These are phyloP conservation scores for Leccinum truebloodii DNA, from an alignment of 768 basidiomycete species.

Conservation along the genomic window DNA sequence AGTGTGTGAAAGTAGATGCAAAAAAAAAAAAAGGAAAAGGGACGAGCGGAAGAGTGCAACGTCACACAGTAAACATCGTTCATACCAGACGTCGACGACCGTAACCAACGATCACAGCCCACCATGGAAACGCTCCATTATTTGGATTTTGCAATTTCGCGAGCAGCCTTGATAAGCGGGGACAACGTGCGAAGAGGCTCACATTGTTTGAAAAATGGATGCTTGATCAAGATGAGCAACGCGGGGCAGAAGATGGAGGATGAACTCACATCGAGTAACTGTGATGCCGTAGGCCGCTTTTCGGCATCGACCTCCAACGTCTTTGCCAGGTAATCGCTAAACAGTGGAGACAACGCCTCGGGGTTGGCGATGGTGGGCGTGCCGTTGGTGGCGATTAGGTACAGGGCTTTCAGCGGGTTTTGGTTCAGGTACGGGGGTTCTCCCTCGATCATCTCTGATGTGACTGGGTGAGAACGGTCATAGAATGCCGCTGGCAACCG, in stretches of 20 bases:
- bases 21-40: conserved; percentile 8
- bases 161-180: conserved; percentile 89
- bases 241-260: neutral
- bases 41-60: neutral
- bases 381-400: conserved; percentile 97
- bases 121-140: conserved; percentile 6
- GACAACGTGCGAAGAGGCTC: conserved; percentile 86
- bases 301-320: conserved; percentile 94
- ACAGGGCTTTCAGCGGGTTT: conserved; percentile 94
- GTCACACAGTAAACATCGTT: conserved; percentile 16
- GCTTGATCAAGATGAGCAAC: conserved; percentile 43
- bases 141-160: conserved; percentile 77
- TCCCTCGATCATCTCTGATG: conserved; percentile 94
- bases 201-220: conserved; percentile 84
- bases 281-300: conserved; percentile 84
- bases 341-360: conserved; percentile 68
- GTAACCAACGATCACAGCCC: neutral
- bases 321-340: conserved; percentile 87
- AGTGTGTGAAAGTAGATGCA: conserved; percentile 22
- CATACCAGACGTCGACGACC: conserved; percentile 1
- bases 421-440: conserved; percentile 96
- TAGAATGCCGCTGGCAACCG: neutral
- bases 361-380: conserved; percentile 97
- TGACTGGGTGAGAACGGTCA: conserved; percentile 8
- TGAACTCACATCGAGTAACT: conserved; percentile 67